Evolutionary conservation across 768 basidiomycete genomes (phyloP), one percentile per base, ranked within the genome.

Genomic region (Leccinum longicurvipes): DNA sequence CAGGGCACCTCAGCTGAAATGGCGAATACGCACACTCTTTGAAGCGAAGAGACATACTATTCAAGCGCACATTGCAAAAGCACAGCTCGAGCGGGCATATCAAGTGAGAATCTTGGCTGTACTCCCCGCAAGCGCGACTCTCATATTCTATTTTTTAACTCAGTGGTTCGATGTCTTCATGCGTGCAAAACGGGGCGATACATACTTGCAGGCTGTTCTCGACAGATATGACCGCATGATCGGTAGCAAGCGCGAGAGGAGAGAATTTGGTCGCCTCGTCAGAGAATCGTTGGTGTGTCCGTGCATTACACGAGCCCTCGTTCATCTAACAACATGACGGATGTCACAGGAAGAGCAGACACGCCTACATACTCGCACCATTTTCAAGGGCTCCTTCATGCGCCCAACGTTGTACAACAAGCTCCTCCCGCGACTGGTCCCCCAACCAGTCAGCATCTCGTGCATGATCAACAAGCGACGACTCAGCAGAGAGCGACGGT

Each of bases 401-500:
- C 83, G 82, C 11, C 80, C 91, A 0, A 77, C 86, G 0, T 50
- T 81, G 8, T 82, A 72, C 70, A 83, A 92, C 66, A 76, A 73
- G 0, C 90, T 92, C 1, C 79, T 97, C 14, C 92, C 92, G 0
- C 83, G 90, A 0, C 74, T 97, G 61, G 83, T 79, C 39, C 91
- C 90, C 1, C 92, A 96, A 59, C 94, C 95, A 0, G 62, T 72
- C 5, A 75, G 79, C n/a, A 80, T 93, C 45, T 77, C 81, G 2
- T 79, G 81, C 67, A 91, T 93, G 75, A 89, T 95, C 31, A 67
- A 73, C 41, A 70, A 73, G 15, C 74, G 86, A 2, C 72, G 78
- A 15, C 58, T 65, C 9, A 72, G 73, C 4, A 73, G 79, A 1
- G 82, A 76, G 6, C 69, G 73, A 32, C 79, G 89, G 5, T 60